A percentile compares a stretch with the other conserved stretches of the same genome.
Conservation (phyloP, 2,329 filamentous ascomycete species). For the Fusarium nisikadoi region DNA sequence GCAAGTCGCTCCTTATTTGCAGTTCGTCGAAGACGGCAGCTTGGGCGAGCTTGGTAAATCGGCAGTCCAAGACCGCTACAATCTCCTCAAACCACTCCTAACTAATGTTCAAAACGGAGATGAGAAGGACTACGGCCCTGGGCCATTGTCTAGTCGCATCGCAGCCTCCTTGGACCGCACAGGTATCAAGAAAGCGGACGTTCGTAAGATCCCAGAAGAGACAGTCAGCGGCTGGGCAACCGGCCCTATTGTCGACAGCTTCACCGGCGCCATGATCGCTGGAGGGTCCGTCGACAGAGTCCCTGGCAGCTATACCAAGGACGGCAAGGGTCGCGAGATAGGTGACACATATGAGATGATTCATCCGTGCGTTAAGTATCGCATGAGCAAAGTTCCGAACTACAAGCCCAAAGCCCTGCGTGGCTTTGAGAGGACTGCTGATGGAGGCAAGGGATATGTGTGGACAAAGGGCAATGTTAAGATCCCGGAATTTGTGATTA, state of each 20-base stretch:
- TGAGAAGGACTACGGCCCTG: slow-evolving; percentile 31
- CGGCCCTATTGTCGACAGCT: slow-evolving; percentile 42
- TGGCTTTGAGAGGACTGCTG: slow-evolving; percentile 22
- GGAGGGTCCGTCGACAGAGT: slow-evolving; percentile 21
- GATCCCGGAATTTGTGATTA: slow-evolving; percentile 38
- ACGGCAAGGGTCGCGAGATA: slow-evolving; percentile 11
- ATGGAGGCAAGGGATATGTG: slow-evolving; percentile 19
- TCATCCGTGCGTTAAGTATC: slow-evolving; percentile 39
- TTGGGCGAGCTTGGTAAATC: slow-evolving; percentile 23
- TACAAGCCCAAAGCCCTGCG: slow-evolving; percentile 36
- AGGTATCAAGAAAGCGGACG: slow-evolving; percentile 28
- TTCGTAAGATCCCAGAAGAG: slow-evolving; percentile 27
- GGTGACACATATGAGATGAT: slow-evolving; percentile 37
- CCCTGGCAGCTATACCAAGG: slow-evolving; percentile 33
- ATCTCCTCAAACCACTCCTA: slow-evolving; percentile 37
- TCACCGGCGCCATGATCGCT: slow-evolving; percentile 34
- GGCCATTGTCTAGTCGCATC: slow-evolving; percentile 21
- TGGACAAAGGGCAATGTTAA: slow-evolving; percentile 30
- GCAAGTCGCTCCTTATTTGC: slow-evolving; percentile 35
- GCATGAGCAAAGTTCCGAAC: slow-evolving; percentile 29
- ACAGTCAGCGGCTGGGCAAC: slow-evolving; percentile 39
- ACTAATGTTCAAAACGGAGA: slow-evolving; percentile 23
- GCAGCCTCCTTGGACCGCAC: slow-evolving; percentile 18
- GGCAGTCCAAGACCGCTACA: slow-evolving; percentile 34
- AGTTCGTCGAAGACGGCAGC: slow-evolving; percentile 22